A percentile compares a stretch with the other conserved stretches of the same genome.
Evolutionary conservation across 345 rosid genomes (phyloP).

Genomic region (Acer negundo): DNA sequence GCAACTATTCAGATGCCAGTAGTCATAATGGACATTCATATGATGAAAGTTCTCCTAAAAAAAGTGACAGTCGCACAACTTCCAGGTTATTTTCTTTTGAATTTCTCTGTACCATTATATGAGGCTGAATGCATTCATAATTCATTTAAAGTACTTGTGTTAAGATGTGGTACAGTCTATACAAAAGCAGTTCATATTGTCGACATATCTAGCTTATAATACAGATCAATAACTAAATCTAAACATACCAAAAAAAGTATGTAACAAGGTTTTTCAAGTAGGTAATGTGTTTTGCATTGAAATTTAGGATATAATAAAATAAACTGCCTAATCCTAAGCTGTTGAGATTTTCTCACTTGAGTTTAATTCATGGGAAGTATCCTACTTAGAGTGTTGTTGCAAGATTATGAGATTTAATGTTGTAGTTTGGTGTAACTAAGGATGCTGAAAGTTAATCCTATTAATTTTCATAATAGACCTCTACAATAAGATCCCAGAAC

Average conservation of each 20-base stretch:
- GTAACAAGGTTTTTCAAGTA: background rate
- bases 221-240: background rate
- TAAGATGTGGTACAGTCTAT: background rate
- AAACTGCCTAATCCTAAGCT: background rate
- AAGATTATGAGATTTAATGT: background rate
- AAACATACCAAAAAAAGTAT: background rate
- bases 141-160: background rate
- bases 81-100: constrained; percentile 56
- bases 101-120: background rate
- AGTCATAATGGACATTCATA: constrained; percentile 45
- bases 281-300: background rate
- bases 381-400: background rate
- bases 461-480: background rate
- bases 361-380: background rate
- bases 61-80: constrained; percentile 48
- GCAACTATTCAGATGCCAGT: constrained; percentile 42
- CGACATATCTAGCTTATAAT: background rate
- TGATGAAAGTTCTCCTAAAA: constrained; percentile 47
- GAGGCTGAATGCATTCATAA: background rate
- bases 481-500: background rate
- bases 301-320: background rate
- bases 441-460: background rate
- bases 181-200: background rate
- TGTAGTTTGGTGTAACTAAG: background rate
- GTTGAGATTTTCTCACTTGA: background rate